These are phyloP conservation scores for Fusarium haematococcum DNA, from an alignment of 2,329 filamentous ascomycete species.

Conservation along the genomic window DNA sequence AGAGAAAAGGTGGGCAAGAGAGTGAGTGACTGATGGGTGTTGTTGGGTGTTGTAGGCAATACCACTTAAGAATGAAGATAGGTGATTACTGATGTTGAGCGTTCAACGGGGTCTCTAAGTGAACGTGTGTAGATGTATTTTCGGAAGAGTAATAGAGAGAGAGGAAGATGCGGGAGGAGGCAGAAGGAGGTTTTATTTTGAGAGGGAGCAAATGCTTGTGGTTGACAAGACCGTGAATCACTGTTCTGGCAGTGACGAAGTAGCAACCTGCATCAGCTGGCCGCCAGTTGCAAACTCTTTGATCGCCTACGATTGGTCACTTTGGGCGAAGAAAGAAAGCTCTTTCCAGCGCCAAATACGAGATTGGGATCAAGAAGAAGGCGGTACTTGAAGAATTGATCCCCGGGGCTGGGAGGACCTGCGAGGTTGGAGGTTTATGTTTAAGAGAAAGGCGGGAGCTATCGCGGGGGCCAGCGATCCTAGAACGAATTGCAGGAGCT, in stretches of 20 bases:
- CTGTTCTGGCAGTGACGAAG: neutral
- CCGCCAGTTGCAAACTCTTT: neutral
- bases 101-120: neutral
- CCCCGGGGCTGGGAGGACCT: neutral
- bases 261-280: neutral
- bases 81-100: neutral
- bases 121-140: neutral
- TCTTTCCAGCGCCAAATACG: neutral
- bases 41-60: neutral
- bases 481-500: neutral
- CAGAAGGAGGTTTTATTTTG: slow-evolving; percentile 10
- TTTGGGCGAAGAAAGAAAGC: neutral
- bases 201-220: neutral
- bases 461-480: slow-evolving; percentile 17
- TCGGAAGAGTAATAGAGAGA: neutral
- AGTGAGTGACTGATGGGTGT: neutral
- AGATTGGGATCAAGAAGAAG: neutral
- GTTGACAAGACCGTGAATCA: slow-evolving; percentile 7
- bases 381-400: neutral
- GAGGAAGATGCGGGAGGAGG: neutral
- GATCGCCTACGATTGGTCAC: neutral
- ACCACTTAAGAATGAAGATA: neutral
- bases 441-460: neutral
- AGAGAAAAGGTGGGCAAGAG: neutral
- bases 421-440: neutral